Conservation (phyloP, 2,329 filamentous ascomycete genomes). For the Emmonsiellopsis sp. region DNA sequence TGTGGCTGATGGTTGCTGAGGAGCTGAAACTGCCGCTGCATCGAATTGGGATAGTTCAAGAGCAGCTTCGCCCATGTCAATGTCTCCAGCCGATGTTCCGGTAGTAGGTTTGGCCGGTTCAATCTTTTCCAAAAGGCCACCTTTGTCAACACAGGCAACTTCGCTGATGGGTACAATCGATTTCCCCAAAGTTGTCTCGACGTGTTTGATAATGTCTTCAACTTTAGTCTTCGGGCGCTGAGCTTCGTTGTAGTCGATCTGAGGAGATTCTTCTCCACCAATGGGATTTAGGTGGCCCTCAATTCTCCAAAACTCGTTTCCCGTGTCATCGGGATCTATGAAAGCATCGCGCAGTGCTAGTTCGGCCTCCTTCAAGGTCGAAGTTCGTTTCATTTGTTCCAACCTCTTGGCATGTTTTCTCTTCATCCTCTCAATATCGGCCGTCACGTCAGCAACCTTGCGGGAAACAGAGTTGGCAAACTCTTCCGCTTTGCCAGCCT, state of each 20-base stretch:
- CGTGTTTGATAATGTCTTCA: conserved; percentile 63
- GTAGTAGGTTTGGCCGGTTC: conserved; percentile 15
- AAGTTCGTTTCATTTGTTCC: conserved; percentile 62
- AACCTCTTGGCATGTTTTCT: conserved; percentile 66
- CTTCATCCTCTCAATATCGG: conserved; percentile 79
- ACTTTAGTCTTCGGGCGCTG: conserved; percentile 40
- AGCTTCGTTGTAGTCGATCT: conserved; percentile 24
- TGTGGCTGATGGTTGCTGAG: neutral
- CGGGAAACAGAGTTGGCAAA: conserved; percentile 71
- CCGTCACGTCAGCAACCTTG: conserved; percentile 62
- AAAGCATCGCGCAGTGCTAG: conserved; percentile 60
- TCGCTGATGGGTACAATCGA: conserved; percentile 55
- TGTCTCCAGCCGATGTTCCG: neutral
- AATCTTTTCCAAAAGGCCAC: conserved; percentile 56
- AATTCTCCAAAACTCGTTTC: conserved; percentile 53
- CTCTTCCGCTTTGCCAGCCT: conserved; percentile 67
- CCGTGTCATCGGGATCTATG: conserved; percentile 45
- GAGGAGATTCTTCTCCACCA: conserved; percentile 26
- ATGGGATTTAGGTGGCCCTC: conserved; percentile 41
- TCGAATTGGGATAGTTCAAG: neutral
- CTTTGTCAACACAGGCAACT: conserved; percentile 65
- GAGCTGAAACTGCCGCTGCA: neutral
- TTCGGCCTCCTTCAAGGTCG: conserved; percentile 63
- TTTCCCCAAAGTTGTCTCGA: conserved; percentile 62
- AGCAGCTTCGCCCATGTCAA: conserved; percentile 21